Conservation (phyloP, 2,329 filamentous ascomycete species). For the Aspergillus floridensis region DNA sequence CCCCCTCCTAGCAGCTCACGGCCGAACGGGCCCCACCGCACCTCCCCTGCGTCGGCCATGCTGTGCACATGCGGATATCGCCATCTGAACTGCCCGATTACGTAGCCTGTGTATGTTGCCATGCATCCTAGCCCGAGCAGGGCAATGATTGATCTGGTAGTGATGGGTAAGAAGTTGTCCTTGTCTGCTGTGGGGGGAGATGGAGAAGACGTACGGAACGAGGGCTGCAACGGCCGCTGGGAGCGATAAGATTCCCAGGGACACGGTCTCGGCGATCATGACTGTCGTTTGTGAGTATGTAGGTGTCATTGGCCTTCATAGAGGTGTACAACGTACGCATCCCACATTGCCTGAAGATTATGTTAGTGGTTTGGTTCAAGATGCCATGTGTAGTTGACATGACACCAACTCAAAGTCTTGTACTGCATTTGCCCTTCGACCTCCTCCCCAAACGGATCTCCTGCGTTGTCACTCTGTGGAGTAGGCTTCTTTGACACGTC, state of each 20-base stretch:
- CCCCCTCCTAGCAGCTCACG: constrained; percentile 61
- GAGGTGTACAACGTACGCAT: constrained; percentile 26
- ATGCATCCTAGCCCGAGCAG: constrained; percentile 54
- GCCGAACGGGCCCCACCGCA: constrained; percentile 61
- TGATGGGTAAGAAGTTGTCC: too few species aligned
- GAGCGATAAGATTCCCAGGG: constrained; percentile 56
- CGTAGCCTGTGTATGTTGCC: constrained; percentile 58
- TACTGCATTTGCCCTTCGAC: constrained; percentile 47
- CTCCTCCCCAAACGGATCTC: constrained; percentile 41
- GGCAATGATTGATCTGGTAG: constrained; percentile 49
- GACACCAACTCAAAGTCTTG: constrained; percentile 49
- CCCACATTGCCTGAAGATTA: constrained; percentile 27
- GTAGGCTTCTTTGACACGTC: too few species aligned
- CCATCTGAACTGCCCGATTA: constrained; percentile 59
- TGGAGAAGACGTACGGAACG: constrained; percentile 42
- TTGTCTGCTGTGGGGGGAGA: neutral
- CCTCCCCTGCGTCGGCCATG: constrained; percentile 65
- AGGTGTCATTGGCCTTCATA: neutral
- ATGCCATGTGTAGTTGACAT: neutral
- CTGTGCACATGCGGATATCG: constrained; percentile 59
- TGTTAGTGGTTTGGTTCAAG: neutral
- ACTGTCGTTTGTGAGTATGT: constrained; percentile 28
- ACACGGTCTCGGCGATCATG: constrained; percentile 60
- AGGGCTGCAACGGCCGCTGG: constrained; percentile 54
- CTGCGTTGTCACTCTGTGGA: neutral